phyloP scores from a whole-genome alignment of 73 alveolate genomes.

The Symbiodinium natans region DNA sequence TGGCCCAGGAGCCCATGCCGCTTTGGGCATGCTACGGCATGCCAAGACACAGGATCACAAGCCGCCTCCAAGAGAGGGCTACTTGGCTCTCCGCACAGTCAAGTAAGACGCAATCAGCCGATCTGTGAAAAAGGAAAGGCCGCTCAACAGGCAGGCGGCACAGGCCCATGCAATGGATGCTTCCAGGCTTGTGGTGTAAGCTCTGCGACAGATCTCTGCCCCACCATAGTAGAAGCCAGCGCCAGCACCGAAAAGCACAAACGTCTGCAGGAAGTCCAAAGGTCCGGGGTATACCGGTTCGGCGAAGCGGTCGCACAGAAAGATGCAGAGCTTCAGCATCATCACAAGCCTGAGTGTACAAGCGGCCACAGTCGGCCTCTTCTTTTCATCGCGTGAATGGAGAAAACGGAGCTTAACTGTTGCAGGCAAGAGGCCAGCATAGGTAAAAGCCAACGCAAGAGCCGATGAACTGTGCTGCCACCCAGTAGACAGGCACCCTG shows the following conservation, averaged over 20 bases:
- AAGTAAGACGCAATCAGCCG: neutral
- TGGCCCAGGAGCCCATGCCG: too few relatives aligned
- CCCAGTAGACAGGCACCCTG: neutral
- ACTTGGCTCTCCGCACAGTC: too few relatives aligned
- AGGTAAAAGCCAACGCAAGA: neutral
- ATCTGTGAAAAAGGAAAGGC: neutral
- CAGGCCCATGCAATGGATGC: neutral
- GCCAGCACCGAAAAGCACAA: slow-evolving; percentile 12
- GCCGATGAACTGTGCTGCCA: slow-evolving; percentile 3
- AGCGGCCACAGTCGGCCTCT: too few relatives aligned
- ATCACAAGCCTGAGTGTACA: neutral
- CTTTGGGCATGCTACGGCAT: too few relatives aligned
- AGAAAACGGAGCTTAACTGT: neutral
- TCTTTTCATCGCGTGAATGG: too few relatives aligned
- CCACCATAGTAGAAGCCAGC: slow-evolving; percentile 11
- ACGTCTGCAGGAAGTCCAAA: slow-evolving; percentile 51
- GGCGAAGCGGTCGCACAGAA: slow-evolving; percentile 45
- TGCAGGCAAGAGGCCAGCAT: neutral
- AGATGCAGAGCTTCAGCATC: slow-evolving; percentile 13
- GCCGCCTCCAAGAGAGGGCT: too few relatives aligned
- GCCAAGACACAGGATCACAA: too few relatives aligned
- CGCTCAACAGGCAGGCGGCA: neutral
- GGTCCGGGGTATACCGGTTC: slow-evolving; percentile 1
- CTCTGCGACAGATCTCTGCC: neutral
- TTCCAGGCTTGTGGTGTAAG: neutral